A percentile compares a stretch with the other conserved stretches of the same genome.
Evolutionary conservation across 768 basidiomycete genomes (phyloP).

Genomic region (Suillus clintonianus): DNA sequence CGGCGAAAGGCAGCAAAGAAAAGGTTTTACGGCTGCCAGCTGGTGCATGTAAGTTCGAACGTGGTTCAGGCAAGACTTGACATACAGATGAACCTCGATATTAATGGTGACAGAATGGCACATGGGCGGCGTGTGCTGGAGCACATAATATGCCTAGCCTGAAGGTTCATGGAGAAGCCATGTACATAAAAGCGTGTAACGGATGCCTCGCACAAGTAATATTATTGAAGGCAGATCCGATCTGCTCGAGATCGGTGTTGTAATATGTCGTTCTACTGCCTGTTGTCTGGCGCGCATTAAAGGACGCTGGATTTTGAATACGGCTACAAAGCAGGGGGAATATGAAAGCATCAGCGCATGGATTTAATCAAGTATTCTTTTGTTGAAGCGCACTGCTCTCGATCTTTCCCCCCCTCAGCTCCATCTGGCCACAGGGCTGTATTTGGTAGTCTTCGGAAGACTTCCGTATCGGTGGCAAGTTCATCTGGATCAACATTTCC

Average conservation of each 20-base stretch:
- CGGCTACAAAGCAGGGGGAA: neutral
- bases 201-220: conserved; percentile 1
- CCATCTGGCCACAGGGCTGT: neutral
- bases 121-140: neutral
- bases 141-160: conserved; percentile 7
- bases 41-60: neutral
- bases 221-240: conserved; percentile 1
- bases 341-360: neutral
- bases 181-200: conserved; percentile 3
- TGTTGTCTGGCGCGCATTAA: neutral
- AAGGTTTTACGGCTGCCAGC: neutral
- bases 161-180: neutral
- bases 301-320: conserved; percentile 1
- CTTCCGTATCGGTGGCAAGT: conserved; percentile 1
- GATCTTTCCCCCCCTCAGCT: conserved; percentile 1
- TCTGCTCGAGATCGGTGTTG: neutral
- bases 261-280: neutral
- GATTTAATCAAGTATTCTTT: neutral
- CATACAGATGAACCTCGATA: neutral
- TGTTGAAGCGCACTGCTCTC: neutral
- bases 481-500: conserved; percentile 4
- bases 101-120: neutral
- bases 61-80: neutral
- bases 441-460: neutral
- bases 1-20: neutral